Evolutionary conservation across 495 filamentous ascomycete species (phyloP), one percentile per base, ranked within the genome.

Genomic region (Annulohypoxylon moriforme): DNA sequence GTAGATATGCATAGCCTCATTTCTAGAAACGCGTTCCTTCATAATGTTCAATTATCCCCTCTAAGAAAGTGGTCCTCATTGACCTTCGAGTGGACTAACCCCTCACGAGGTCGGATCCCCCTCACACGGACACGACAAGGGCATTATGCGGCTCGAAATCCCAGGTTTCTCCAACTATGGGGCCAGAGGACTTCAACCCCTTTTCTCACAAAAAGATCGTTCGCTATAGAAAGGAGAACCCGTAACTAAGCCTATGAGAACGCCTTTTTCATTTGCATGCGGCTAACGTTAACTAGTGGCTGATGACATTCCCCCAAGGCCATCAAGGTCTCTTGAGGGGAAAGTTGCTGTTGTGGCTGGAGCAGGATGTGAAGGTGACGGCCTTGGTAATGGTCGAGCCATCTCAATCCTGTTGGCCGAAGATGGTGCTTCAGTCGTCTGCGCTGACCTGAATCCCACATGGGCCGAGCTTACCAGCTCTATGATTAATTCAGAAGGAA

Each of bases 341-440:
- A 83, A 84, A 52, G 84, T 85, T 31, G 88, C 87, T 65, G 85
- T 90, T 68, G 85, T 90, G 29, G 87, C 87, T 3, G 87, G 87
- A 46, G 88, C 87, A 46, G 88, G 88, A 27, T 82, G 80, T 50
- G 77, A 77, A 11, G 84, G 81, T 3, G 82, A 83, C 34, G 86
- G 83, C 16, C 84, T 90, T 56, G 89, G 88, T 10, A 90, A 89
- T 67, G 88, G 86, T 11, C 81, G 87, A 1, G 88, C 88, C 3
- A 86, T 82, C 42, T 82, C 87, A 4, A 85, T 89, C 55, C 80
- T 89, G 3, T 79, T 89, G 0, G 86, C 88, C 25, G 78, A 84
- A 24, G 85, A 87, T 36, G 87, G 86, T 29, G 83, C 80, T 64
- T 72, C 80, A 2, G 87, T 90, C 22, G 71, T 88, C 10, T 87